Base-by-base conservation (phyloP, 2,329 filamentous ascomycete species). In the Ophiosphaerella herpotricha region DNA sequence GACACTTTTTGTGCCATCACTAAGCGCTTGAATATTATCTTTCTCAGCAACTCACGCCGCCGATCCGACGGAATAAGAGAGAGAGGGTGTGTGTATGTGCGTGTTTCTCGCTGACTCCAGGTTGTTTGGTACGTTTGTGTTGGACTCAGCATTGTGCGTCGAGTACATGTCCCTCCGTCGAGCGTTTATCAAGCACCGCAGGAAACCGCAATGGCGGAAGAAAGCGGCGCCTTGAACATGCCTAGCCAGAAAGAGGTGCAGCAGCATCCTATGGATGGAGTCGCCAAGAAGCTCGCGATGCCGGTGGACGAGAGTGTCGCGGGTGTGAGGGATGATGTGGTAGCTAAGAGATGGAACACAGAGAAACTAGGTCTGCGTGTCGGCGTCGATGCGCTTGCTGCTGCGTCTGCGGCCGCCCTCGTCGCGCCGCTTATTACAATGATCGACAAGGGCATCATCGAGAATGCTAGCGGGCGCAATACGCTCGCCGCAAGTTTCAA, bases 351-450 rank as follows among this genome's bases (percentile, higher is more conserved):
- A 46, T 93, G 89, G 88, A 95, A 95, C 72, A 92, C 89, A 21
- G 82, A 84, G 57, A 87, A 89, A 60, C 74, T 96, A 47, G 82
- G 82, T 12, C 72, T 81, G 58, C 82, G 91, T 44, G 67, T 95
- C 11, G 83, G 80, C 37, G 82, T 85, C 13, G 91, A 96, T 76
- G 73, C 83, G 18, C 72, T 82, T 38, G 86, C 87, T 63, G 91
- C 90, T 1, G 81, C 83, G 2, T 82, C 83, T 39, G 90, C 91
- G 9, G 90, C 88, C 2, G 82, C 82, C 6, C 77, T 94, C 53
- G 88, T 96, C 40, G 90, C 91, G 46, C 91, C 92, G 1, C 70
- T 95, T 34, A 93, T 96, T 56, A 89, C 88, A 33, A 87, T 94
- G 58, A 94, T 97, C 74, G 91, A 96, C 14, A 57, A 87, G 67